A percentile compares a stretch with the other conserved stretches of the same genome.
These are phyloP conservation scores for Chaetomidium leptoderma DNA, from an alignment of 495 filamentous ascomycete genomes.

Conservation along the genomic window DNA sequence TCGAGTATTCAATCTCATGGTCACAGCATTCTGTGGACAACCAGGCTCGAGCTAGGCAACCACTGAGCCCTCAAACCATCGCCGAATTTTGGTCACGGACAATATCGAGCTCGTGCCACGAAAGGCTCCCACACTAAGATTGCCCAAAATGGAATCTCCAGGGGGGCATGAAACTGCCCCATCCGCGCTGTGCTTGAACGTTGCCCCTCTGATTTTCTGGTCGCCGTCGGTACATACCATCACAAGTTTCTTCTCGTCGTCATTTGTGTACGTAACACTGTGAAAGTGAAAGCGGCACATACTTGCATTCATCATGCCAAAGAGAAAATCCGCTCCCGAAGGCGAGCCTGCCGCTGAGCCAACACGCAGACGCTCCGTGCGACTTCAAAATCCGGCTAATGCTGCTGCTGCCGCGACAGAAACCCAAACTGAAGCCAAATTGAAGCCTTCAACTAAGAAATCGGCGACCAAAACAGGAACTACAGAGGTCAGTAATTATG, in stretches of 20 bases:
- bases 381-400: slow-evolving; percentile 4
- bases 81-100: too few relatives aligned
- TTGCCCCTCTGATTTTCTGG: too few relatives aligned
- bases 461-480: background rate
- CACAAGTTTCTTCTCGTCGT: background rate
- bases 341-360: slow-evolving; percentile 13
- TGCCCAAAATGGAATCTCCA: background rate
- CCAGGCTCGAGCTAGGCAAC: too few relatives aligned
- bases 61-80: too few relatives aligned
- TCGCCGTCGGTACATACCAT: too few relatives aligned
- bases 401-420: background rate
- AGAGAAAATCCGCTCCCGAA: slow-evolving; percentile 34
- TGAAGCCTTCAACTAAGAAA: background rate
- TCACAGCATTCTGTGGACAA: too few relatives aligned
- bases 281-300: background rate
- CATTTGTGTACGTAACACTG: background rate
- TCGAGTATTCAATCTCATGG: too few relatives aligned
- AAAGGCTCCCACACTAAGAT: too few relatives aligned
- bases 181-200: background rate
- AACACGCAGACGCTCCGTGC: slow-evolving; percentile 23
- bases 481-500: too few relatives aligned
- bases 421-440: background rate
- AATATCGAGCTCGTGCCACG: too few relatives aligned
- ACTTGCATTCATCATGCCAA: slow-evolving; percentile 37
- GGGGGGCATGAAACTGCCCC: background rate